Evolutionary conservation across 2,329 filamentous ascomycete genomes (phyloP).

Genomic region (Ophiosphaerella herpotricha): DNA sequence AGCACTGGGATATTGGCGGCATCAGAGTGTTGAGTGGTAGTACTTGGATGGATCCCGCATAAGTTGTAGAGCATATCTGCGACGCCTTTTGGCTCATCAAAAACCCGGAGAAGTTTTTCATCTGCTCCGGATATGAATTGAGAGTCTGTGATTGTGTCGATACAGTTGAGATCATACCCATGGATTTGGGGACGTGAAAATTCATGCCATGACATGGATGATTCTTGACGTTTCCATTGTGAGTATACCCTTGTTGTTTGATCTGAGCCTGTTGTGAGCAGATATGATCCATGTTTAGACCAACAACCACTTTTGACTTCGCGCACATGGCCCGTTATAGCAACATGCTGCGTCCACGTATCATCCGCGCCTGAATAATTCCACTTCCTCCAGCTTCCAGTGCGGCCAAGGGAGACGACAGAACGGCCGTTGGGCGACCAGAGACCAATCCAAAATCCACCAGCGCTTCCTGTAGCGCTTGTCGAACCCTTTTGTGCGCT

Average conservation of each 20-base stretch:
- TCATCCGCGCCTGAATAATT: constrained; percentile 64
- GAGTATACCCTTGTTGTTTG: constrained; percentile 91
- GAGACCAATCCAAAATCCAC: constrained; percentile 93
- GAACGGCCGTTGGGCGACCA: constrained; percentile 80
- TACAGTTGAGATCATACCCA: constrained; percentile 95
- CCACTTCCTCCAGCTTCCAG: constrained; percentile 93
- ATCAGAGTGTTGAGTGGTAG: constrained; percentile 64
- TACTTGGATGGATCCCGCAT: constrained; percentile 58
- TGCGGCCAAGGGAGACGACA: constrained; percentile 83
- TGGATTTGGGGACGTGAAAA: constrained; percentile 96
- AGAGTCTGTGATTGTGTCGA: constrained; percentile 72
- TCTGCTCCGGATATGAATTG: constrained; percentile 94
- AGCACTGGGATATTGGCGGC: constrained; percentile 94
- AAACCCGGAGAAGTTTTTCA: constrained; percentile 96
- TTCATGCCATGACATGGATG: constrained; percentile 79
- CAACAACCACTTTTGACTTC: constrained; percentile 83
- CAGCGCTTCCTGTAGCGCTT: constrained; percentile 91
- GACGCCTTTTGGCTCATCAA: constrained; percentile 84
- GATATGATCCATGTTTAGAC: constrained; percentile 79
- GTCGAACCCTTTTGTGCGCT: constrained; percentile 94
- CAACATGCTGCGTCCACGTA: constrained; percentile 76
- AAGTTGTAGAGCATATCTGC: constrained; percentile 73
- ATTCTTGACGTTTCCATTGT: constrained; percentile 65
- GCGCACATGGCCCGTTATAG: constrained; percentile 81
- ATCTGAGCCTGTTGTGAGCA: constrained; percentile 87